A percentile compares a stretch with the other conserved stretches of the same genome.
Conservation (phyloP, 1,284 basidiomycete species). For the Porogramme epimiltina region DNA sequence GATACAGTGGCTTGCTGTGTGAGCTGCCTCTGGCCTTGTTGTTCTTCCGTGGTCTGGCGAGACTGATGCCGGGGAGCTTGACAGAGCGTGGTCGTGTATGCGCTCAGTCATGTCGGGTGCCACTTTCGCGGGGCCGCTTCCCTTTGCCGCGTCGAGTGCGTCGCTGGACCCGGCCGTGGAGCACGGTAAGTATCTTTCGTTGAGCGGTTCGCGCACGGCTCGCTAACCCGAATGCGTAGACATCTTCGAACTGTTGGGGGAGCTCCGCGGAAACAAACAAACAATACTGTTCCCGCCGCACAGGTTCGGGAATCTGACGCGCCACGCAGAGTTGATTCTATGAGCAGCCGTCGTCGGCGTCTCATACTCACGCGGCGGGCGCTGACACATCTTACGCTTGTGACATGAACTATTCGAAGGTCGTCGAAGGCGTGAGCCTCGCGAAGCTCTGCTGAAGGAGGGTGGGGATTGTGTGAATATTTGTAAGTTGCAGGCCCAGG, state of each 20-base stretch:
- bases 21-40: too few species aligned
- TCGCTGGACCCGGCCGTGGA: conserved; percentile 75
- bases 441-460: conserved; percentile 43
- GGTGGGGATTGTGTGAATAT: conserved; percentile 54
- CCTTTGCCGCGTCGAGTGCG: conserved; percentile 80
- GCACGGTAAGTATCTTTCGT: conserved; percentile 48
- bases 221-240: conserved; percentile 37
- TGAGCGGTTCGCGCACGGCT: not conserved
- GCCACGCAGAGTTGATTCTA: conserved; percentile 63
- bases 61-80: too few species aligned
- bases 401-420: conserved; percentile 54
- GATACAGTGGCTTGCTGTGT: conserved; percentile 79
- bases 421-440: conserved; percentile 54
- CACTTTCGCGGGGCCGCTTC: conserved; percentile 55
- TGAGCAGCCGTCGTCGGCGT: conserved; percentile 28
- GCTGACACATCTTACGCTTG: conserved; percentile 31
- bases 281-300: conserved; percentile 73
- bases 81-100: conserved; percentile 78
- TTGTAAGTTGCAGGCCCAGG: conserved; percentile 53
- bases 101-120: conserved; percentile 58
- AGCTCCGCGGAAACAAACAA: conserved; percentile 51
- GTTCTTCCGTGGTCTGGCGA: too few species aligned
- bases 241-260: conserved; percentile 55
- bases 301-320: conserved; percentile 67
- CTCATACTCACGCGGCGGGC: not conserved